These are phyloP conservation scores for Oryza longistaminata DNA, from an alignment of 176 grass and related monocot species.

Conservation along the genomic window DNA sequence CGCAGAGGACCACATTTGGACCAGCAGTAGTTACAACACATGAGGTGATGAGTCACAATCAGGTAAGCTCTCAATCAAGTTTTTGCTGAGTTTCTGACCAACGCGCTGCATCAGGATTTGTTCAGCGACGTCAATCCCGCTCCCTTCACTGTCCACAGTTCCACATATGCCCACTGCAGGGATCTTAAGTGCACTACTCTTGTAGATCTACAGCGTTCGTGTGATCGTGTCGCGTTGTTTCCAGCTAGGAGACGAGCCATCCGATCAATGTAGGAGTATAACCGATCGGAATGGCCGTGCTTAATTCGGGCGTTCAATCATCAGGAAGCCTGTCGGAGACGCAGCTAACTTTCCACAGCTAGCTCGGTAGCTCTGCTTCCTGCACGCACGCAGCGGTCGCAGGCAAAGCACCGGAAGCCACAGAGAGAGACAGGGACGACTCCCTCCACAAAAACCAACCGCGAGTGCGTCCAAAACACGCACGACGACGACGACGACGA, in stretches of 20 bases:
- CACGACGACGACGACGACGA: conserved; percentile 18
- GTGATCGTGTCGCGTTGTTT: not conserved
- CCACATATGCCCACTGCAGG: not conserved
- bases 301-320: not conserved
- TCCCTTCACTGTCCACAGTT: not conserved
- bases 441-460: not conserved
- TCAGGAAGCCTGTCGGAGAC: not conserved
- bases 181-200: not conserved
- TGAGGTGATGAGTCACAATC: not conserved
- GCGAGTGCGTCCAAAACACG: not conserved
- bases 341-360: not conserved
- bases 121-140: not conserved
- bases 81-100: not conserved
- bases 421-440: not conserved
- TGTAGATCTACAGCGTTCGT: not conserved
- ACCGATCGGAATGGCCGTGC: not conserved
- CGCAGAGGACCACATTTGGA: not conserved
- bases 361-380: not conserved
- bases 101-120: not conserved
- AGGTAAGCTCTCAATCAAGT: not conserved
- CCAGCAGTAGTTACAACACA: not conserved
- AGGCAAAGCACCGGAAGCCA: not conserved
- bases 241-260: not conserved
- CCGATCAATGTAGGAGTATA: not conserved
- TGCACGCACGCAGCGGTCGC: not conserved